Base-by-base conservation (phyloP, 805 yeast genomes). In the Saccharomyces paradoxus region DNA sequence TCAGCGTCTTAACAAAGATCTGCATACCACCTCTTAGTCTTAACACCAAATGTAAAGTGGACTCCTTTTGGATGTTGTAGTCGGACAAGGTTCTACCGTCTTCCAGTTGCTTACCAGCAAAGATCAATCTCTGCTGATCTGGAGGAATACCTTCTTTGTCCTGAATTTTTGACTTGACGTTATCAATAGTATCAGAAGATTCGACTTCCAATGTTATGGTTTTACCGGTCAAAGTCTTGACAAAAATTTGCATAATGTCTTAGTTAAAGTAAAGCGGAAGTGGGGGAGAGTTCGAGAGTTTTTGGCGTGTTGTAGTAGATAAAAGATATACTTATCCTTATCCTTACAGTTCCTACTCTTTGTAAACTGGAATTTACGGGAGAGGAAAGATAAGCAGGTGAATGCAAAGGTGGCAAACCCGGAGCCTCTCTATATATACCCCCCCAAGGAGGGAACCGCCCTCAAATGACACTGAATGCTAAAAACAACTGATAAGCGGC, bases 101-200 rank as follows among this genome's bases (percentile, higher is more conserved):
- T 77, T 88, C 96, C 65, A 88, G 81, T 77, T 88, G 96, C 81
- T 88, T 88, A 81, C 96, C 96, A 66, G 96, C 96, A 68, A 88
- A 88, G 77, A 88, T 88, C 67, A 88, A 80, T 77, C 96, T 83
- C 78, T 88, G 95, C 74, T 87, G 96, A 79, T 87, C 96, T 68
- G 96, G 95, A 69, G 96, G 96, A 67, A 87, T 87, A 64, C 96
- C 96, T 76, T 87, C 96, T 82, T 87, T 87, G 78, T 87, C 96
- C 76, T 88, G 95, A 68, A 87, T 87, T 82, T 87, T 87, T 68
- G 89, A 80, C 81, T 87, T 87, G 76, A 87, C 95, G 69, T 88
- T 88, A 79, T 87, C 96, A 70, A 87, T 87, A 63, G 95, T 87
- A 80, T 88, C 96, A 57, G 94, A 87, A 58, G 95, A 87, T 78